These are phyloP conservation scores for Parietaria judaica DNA, from an alignment of 306 rosid genomes.

Conservation along the genomic window DNA sequence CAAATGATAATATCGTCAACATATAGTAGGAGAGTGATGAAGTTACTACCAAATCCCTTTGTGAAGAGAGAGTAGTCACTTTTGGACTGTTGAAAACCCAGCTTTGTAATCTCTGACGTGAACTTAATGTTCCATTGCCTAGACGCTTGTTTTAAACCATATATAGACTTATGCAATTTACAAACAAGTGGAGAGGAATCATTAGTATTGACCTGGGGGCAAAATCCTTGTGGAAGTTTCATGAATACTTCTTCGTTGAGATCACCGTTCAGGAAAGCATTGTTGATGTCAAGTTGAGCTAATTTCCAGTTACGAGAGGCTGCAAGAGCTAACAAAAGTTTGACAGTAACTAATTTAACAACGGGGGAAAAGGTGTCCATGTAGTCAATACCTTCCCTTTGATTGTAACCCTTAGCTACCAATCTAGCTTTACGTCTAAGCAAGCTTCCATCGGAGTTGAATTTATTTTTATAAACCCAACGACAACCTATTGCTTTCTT, in stretches of 20 bases:
- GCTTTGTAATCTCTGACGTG: too few species aligned
- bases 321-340: not conserved
- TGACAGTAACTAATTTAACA: not conserved
- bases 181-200: not conserved
- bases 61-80: not conserved
- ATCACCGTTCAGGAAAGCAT: not conserved
- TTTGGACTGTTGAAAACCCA: not conserved
- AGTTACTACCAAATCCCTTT: not conserved
- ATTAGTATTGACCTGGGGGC: accelerated
- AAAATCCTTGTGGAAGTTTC: not conserved
- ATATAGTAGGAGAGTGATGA: too few species aligned
- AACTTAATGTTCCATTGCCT: not conserved
- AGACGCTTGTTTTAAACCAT: not conserved
- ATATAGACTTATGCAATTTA: not conserved
- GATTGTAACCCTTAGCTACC: not conserved
- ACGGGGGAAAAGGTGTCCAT: conserved; percentile 7
- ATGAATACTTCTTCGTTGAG: not conserved
- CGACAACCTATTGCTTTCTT: not conserved
- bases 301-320: not conserved
- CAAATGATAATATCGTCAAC: too few species aligned
- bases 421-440: not conserved
- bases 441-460: not conserved
- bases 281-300: not conserved
- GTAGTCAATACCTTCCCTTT: not conserved
- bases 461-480: conserved; percentile 3